Base-by-base conservation (phyloP, 2,329 filamentous ascomycete genomes). In the Rhinocladiella similis region DNA sequence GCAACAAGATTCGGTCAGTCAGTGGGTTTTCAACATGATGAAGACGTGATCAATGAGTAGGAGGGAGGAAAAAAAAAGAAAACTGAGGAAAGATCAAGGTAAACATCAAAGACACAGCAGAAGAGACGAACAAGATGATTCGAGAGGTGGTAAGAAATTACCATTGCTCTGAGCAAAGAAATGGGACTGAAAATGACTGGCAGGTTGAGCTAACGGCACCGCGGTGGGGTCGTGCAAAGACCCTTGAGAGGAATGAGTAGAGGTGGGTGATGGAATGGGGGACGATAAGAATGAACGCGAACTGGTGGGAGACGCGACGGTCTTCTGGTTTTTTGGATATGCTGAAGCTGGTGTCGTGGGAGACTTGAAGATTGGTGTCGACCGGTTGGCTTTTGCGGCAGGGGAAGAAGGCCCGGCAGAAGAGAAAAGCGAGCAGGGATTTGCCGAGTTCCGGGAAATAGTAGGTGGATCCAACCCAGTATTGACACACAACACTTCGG, bases 161-260 rank as follows among this genome's bases (percentile, higher is more conserved):
- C 78, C 78, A 68, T 76, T 81, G 61, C 75, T 79, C 67, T 79
- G 79, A 75, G 73, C 75, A 74, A 80, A 80, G 69, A 79, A 80
- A 75, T 72, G 71, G 73, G 76, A 60, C 51, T 67, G 63, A 60
- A 61, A 63, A 51, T 22, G 49, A 53, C 12, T 53, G 49, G 43
- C 46, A 54, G 39, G 47, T 19, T 52, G 46, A 27, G 52, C 50
- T 29, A 22, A 19, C 45, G 46, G 18, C 20, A 52, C n/a, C 9
- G 45, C 35, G 47, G 13, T 38, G 42, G 48, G 12, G 45, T 45
- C 49, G 47, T 50, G 43, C 33, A 52, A 33, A 16, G 38, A 18
- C 55, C 55, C 49, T 22, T 56, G 55, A 18, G 22, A 43, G 41
- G 52, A 45, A 16, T 36, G 41, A 14, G 39, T 22, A 22, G 25